Evolutionary conservation across 352 stramenopile species (phyloP).

Genomic region (Globisporangium lucens): DNA sequence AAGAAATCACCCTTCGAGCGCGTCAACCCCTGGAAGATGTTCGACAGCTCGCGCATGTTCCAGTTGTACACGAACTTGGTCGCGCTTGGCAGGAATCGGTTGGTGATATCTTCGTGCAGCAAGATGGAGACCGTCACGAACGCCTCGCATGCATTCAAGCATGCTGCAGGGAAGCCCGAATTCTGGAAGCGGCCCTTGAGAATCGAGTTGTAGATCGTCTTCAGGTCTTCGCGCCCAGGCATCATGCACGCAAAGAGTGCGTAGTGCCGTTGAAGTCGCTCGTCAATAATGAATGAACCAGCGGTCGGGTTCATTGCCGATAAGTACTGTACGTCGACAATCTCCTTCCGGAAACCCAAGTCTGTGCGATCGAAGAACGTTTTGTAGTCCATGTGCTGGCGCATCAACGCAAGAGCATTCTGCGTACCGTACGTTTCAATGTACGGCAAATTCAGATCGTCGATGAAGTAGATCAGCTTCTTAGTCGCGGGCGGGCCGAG

Average conservation of each 20-base stretch:
- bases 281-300: slow-evolving; percentile 96
- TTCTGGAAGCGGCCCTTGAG: slow-evolving; percentile 92
- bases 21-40: slow-evolving; percentile 95
- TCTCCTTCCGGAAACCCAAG: slow-evolving; percentile 95
- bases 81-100: slow-evolving; percentile 94
- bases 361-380: slow-evolving; percentile 95
- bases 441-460: slow-evolving; percentile 96
- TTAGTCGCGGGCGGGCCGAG: slow-evolving; percentile 95
- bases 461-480: slow-evolving; percentile 96
- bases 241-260: slow-evolving; percentile 95
- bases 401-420: slow-evolving; percentile 93
- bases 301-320: slow-evolving; percentile 97
- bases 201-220: slow-evolving; percentile 95
- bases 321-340: slow-evolving; percentile 96
- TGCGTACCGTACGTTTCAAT: slow-evolving; percentile 97
- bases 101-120: slow-evolving; percentile 92
- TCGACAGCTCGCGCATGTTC: slow-evolving; percentile 97
- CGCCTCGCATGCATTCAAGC: slow-evolving; percentile 70
- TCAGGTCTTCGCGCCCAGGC: slow-evolving; percentile 92
- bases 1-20: slow-evolving; percentile 93
- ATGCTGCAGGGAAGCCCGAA: slow-evolving; percentile 59
- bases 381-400: slow-evolving; percentile 95
- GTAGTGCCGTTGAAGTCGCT: slow-evolving; percentile 95
- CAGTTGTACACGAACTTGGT: slow-evolving; percentile 99
- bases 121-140: slow-evolving; percentile 91